phyloP scores from a whole-genome alignment of 805 yeast species.

The Pichia gijzeniarum region DNA sequence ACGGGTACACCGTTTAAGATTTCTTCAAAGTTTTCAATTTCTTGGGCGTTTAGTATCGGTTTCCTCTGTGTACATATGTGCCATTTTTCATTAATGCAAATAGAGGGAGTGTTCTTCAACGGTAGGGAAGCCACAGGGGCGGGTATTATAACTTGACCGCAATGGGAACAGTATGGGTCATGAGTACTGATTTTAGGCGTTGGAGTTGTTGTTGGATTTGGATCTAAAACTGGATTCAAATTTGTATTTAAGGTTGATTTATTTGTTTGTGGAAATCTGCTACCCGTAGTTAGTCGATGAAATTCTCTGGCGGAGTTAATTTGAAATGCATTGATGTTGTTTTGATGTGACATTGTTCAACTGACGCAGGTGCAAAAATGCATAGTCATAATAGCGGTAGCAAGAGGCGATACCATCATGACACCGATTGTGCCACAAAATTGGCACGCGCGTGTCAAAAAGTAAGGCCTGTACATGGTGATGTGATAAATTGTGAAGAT shows the following conservation, averaged over 20 bases:
- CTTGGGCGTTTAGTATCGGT: constrained; percentile 70
- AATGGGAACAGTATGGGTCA: constrained; percentile 40
- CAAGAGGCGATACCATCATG: too few species aligned
- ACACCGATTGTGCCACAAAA: too few species aligned
- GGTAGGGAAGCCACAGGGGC: constrained; percentile 66
- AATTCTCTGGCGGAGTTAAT: constrained; percentile 59
- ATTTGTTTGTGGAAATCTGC: constrained; percentile 4
- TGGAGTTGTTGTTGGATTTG: not conserved
- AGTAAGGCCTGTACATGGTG: too few species aligned
- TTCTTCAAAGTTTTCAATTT: constrained; percentile 61
- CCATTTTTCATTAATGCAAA: constrained; percentile 59
- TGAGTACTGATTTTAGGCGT: not conserved
- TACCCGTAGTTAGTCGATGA: constrained; percentile 42
- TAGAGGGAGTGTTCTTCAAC: constrained; percentile 59
- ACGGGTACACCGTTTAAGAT: constrained; percentile 62
- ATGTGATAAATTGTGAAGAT: too few species aligned
- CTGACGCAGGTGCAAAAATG: too few species aligned
- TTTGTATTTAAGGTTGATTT: too few species aligned
- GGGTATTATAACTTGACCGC: constrained; percentile 74
- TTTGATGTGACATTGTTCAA: constrained; percentile 18
- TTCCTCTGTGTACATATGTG: constrained; percentile 61
- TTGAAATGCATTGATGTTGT: constrained; percentile 43
- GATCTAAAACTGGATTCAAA: too few species aligned
- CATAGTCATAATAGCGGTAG: too few species aligned
- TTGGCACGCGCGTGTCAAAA: too few species aligned